Evolutionary conservation across 192 early-diverging fungal genomes (phyloP).

Genomic region (Coemansia sp.): DNA sequence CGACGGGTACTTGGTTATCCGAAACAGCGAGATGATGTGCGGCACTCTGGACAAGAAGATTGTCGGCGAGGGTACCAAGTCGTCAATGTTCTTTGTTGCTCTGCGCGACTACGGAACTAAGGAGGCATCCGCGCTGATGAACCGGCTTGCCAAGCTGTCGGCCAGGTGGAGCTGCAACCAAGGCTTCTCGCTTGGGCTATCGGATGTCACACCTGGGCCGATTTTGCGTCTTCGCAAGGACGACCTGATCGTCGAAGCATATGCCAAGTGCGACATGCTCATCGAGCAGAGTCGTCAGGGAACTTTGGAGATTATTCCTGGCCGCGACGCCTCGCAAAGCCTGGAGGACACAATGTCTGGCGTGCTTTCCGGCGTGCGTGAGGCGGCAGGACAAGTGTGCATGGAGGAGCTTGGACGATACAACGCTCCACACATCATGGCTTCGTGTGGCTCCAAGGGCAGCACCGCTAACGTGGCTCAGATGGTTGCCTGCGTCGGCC

Average conservation of each 20-base stretch:
- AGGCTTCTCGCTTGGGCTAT: constrained; percentile 98
- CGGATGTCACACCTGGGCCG: constrained; percentile 93
- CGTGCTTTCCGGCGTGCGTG: constrained; percentile 88
- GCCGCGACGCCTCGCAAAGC: constrained; percentile 85
- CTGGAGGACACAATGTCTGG: constrained; percentile 89
- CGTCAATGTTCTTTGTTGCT: constrained; percentile 92
- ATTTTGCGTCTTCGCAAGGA: constrained; percentile 80
- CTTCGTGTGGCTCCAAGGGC: constrained; percentile 98
- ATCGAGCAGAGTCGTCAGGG: constrained; percentile 75
- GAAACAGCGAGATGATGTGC: constrained; percentile 94
- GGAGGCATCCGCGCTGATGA: constrained; percentile 92
- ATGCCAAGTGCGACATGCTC: constrained; percentile 80
- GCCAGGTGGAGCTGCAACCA: constrained; percentile 90
- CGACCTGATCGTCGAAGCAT: constrained; percentile 75
- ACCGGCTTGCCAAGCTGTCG: constrained; percentile 90
- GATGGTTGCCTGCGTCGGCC: constrained; percentile 99
- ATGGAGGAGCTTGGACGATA: constrained; percentile 91
- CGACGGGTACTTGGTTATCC: constrained; percentile 90
- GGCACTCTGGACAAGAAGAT: constrained; percentile 93
- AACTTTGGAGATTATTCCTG: constrained; percentile 79
- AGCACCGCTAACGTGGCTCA: constrained; percentile 98
- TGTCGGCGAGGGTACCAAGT: constrained; percentile 97
- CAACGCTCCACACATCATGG: constrained; percentile 99
- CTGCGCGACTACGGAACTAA: constrained; percentile 88
- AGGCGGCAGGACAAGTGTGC: constrained; percentile 88